Conservation (phyloP, 148 eudicot species). For the Chenopodium album region DNA sequence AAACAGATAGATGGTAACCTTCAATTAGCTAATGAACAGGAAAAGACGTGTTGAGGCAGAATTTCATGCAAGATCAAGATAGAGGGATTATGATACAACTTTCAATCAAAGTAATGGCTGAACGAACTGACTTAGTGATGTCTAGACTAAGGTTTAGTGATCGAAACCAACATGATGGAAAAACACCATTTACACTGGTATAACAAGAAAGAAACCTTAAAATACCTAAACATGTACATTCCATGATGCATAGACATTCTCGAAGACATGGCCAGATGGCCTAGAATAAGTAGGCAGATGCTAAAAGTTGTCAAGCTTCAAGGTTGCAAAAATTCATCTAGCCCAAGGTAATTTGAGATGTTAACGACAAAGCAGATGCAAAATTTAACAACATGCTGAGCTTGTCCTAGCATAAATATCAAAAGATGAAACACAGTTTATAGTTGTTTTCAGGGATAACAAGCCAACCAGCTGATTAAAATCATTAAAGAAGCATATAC, state of each 20-base stretch:
- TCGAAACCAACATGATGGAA: neutral
- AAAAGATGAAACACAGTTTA: neutral
- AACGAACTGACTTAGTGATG: neutral
- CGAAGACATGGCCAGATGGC: neutral
- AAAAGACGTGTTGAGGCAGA: slow-evolving; percentile 1
- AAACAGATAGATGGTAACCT: neutral
- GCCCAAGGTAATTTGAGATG: neutral
- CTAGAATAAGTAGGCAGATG: neutral
- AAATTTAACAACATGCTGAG: neutral
- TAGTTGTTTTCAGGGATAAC: neutral
- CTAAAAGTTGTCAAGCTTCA: neutral
- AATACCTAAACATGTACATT: neutral
- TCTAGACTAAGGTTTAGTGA: neutral
- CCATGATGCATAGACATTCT: neutral
- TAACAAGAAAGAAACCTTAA: neutral
- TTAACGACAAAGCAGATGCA: neutral
- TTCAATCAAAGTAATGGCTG: neutral
- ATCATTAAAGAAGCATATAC: neutral
- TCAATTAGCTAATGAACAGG: slow-evolving; percentile 2
- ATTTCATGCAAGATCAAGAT: neutral
- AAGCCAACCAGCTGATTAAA: neutral
- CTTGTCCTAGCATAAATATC: neutral
- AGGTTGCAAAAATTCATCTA: neutral
- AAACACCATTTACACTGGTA: neutral
- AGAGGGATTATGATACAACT: neutral